Conservation (phyloP, 352 stramenopile genomes). For the Phytophthora cryptogea region DNA sequence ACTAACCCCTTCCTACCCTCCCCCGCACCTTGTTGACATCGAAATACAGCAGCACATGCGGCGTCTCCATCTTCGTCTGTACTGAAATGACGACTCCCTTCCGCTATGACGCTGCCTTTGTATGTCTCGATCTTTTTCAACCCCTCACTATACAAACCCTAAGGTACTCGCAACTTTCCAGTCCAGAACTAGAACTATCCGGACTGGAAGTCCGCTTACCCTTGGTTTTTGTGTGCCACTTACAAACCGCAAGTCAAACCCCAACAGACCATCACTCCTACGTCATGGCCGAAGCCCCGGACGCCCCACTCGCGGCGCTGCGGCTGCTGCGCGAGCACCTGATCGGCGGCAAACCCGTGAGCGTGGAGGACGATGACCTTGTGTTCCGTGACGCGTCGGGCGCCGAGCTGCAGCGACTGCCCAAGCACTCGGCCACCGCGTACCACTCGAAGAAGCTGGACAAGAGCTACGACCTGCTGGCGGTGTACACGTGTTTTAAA, state of each 20-base stretch:
- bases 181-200: no score
- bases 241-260: not conserved
- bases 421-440: conserved; percentile 70
- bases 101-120: not conserved
- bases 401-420: conserved; percentile 46
- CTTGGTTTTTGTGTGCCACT: not conserved
- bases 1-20: not conserved
- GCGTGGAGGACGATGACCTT: conserved; percentile 62
- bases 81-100: not conserved
- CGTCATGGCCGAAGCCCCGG: not conserved
- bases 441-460: conserved; percentile 85
- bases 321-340: conserved; percentile 64
- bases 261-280: not conserved
- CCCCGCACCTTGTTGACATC: conserved; percentile 80
- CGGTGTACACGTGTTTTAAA: conserved; percentile 83
- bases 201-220: no score
- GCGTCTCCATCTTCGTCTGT: conserved; percentile 2
- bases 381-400: conserved; percentile 63
- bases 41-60: conserved; percentile 76
- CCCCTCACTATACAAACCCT: no score
- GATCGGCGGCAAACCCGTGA: conserved; percentile 71
- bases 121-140: no score
- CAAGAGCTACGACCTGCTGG: conserved; percentile 85
- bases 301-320: conserved; percentile 44
- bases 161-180: no score